Base-by-base conservation (phyloP, 2,329 filamentous ascomycete species). In the Knufia fluminis region DNA sequence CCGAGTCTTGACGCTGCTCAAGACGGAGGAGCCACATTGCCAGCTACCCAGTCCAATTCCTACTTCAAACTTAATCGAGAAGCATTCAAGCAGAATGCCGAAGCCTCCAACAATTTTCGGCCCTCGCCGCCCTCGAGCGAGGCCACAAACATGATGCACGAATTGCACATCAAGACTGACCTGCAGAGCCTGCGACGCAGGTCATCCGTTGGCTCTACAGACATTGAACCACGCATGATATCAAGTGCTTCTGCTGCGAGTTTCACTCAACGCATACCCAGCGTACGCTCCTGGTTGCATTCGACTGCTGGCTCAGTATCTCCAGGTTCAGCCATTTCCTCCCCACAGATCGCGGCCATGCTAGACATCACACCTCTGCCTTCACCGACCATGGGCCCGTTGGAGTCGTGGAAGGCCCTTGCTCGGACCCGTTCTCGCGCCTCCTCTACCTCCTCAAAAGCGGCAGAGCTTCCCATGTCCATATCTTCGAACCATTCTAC, bases 351-450 rank as follows among this genome's bases (percentile, higher is more conserved):
- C 48, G 77, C 80, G 52, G 84, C 85, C 40, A 83, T 89, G 79
- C 80, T 82, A 53, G 83, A 88, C 63, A 75, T 92, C 54, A 91
- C 86, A 2, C 86, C 86, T 49, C 69, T 92, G 28, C 86, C 86
- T 2, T 91, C 86, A 19, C 86, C 86, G 3, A 73, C 90, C 40
- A 73, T 64, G 80, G 83, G 59, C 85, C 82, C 1, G 78, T 81
- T 10, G 80, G 82, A 22, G 80, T 82, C 19, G 82, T 82, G 82
- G 80, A 74, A 63, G 72, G 71, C 62, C 65, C 80, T 49, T 64
- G 65, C 48, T 54, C 60, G 42, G 65, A 69, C 26, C 69, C 72
- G 43, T 19, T 71, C 70, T 10, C 65, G 69, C 14, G 68, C 66
- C 2, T 67, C 70, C 0, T 71, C 70, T 1, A 59, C 61, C 1